These are phyloP conservation scores for Apiotrichum montevideense DNA, from an alignment of 1,284 basidiomycete genomes.

Conservation along the genomic window DNA sequence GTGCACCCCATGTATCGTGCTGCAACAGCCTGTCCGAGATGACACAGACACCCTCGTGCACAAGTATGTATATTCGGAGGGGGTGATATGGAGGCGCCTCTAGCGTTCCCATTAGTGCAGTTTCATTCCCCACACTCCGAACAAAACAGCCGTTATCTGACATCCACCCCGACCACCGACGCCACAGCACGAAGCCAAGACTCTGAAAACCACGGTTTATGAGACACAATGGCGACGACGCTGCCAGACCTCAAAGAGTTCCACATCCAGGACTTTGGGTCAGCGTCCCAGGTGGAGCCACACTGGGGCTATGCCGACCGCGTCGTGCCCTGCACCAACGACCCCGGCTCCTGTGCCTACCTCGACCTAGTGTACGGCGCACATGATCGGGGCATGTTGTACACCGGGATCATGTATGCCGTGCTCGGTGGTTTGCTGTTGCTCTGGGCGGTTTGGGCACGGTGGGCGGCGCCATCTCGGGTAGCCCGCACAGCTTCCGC, in stretches of 20 bases:
- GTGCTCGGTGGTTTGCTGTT: conserved; percentile 20
- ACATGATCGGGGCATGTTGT: conserved; percentile 31
- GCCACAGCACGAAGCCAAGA: too few relatives aligned
- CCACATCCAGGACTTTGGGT: conserved; percentile 28
- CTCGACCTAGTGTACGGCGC: conserved; percentile 31
- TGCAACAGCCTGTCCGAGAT: too few relatives aligned
- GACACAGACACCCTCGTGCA: too few relatives aligned
- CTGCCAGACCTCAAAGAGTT: conserved; percentile 11
- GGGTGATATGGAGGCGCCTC: too few relatives aligned
- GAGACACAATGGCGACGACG: neutral
- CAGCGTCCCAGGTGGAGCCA: conserved; percentile 19
- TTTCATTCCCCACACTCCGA: too few relatives aligned
- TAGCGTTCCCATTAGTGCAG: too few relatives aligned
- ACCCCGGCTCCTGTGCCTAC: conserved; percentile 32
- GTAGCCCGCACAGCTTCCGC: conserved; percentile 5
- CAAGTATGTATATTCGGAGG: too few relatives aligned
- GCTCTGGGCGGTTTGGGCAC: conserved; percentile 15
- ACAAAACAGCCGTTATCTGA: too few relatives aligned
- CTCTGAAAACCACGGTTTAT: too few relatives aligned
- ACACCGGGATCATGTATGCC: conserved; percentile 26
- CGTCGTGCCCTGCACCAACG: conserved; percentile 30
- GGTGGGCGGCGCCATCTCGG: neutral
- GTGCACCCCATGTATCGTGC: too few relatives aligned
- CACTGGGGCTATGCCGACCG: conserved; percentile 34
- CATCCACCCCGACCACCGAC: too few relatives aligned